These are phyloP conservation scores for Eremothecium sinecaudum DNA, from an alignment of 1,139 yeast species.

Conservation along the genomic window DNA sequence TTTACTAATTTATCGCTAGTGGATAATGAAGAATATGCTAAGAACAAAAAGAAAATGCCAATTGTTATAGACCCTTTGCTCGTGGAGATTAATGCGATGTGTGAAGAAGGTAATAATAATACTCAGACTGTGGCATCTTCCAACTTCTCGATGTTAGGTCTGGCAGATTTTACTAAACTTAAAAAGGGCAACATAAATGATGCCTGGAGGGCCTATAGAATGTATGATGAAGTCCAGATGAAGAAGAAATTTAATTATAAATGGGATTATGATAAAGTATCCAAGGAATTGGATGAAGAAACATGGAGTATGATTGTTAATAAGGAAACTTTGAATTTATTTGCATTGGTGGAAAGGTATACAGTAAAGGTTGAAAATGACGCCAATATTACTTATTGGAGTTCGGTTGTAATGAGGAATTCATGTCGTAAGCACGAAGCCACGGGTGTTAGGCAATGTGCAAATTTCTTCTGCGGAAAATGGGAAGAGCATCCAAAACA, in stretches of 20 bases:
- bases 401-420: constrained; percentile 92
- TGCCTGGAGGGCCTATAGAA: constrained; percentile 4
- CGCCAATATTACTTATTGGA: constrained; percentile 88
- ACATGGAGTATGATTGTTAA: constrained; percentile 14
- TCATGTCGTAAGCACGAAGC: constrained; percentile 87
- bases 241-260: constrained; percentile 13
- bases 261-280: constrained; percentile 15
- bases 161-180: constrained; percentile 5
- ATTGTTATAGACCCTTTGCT: constrained; percentile 7
- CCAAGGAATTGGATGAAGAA: constrained; percentile 14
- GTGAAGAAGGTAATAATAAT: constrained; percentile 6
- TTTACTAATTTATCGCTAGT: constrained; percentile 3
- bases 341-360: constrained; percentile 85
- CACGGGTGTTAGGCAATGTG: constrained; percentile 93
- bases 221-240: constrained; percentile 11
- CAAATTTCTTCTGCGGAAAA: constrained; percentile 84
- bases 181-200: background rate
- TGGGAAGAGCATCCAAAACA: constrained; percentile 91
- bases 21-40: constrained; percentile 6
- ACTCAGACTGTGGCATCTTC: background rate
- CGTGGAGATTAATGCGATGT: constrained; percentile 7
- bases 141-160: constrained; percentile 4
- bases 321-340: constrained; percentile 49
- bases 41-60: constrained; percentile 3
- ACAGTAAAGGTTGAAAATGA: constrained; percentile 58